A percentile compares a stretch with the other conserved stretches of the same genome.
phyloP scores from a whole-genome alignment of 768 basidiomycete species.

The Trametes gibbosa region DNA sequence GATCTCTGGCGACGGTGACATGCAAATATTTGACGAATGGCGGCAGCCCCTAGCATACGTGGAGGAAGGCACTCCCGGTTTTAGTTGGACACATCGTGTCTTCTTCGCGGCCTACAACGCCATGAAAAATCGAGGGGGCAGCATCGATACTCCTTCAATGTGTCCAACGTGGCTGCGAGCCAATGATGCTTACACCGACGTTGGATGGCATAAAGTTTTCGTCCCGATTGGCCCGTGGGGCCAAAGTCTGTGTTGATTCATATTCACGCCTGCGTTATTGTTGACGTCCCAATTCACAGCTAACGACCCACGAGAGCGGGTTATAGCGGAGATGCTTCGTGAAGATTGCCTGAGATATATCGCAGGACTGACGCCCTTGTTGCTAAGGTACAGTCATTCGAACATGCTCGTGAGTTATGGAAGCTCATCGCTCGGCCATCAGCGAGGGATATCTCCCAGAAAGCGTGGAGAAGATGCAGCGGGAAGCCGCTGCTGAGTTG shows the following conservation, averaged over 20 bases:
- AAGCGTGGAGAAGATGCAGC: conserved; percentile 28
- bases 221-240: conserved; percentile 34
- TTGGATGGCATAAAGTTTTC: conserved; percentile 32
- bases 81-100: conserved; percentile 29
- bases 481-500: conserved; percentile 28
- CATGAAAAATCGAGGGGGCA: conserved; percentile 31
- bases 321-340: conserved; percentile 31
- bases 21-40: conserved; percentile 33
- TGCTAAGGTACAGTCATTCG: conserved; percentile 23
- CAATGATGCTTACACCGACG: conserved; percentile 27
- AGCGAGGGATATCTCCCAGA: conserved; percentile 33
- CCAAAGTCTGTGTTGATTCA: conserved; percentile 23
- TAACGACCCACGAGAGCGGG: conserved; percentile 22
- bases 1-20: conserved; percentile 32
- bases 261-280: background rate
- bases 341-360: conserved; percentile 29
- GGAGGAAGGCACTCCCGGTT: conserved; percentile 23
- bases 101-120: conserved; percentile 34
- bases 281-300: conserved; percentile 3
- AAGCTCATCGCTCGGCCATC: background rate
- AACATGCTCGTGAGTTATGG: background rate
- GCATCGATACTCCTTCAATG: conserved; percentile 27
- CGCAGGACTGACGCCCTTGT: conserved; percentile 27
- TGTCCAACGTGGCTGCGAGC: conserved; percentile 29
- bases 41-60: conserved; percentile 24